Conservation (phyloP, 768 basidiomycete genomes). For the Leucocoprinus birnbaumii region DNA sequence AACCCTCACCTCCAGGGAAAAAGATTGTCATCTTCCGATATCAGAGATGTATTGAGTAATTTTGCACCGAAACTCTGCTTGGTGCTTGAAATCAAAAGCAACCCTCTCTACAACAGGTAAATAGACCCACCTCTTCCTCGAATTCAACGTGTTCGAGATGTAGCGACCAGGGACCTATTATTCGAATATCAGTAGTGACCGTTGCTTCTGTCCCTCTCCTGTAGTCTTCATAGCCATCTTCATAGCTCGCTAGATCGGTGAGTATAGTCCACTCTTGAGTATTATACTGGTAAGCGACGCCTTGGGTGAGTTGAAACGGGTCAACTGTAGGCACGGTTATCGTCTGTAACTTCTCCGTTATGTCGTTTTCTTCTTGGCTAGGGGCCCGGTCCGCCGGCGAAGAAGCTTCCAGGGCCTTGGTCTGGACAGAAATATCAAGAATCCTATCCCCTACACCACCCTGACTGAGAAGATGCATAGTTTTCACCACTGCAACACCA, state of each 20-base stretch:
- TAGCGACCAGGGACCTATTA: slow-evolving; percentile 53
- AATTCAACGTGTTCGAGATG: slow-evolving; percentile 48
- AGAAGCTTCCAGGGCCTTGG: slow-evolving; percentile 32
- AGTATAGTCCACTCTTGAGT: slow-evolving; percentile 39
- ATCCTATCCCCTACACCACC: slow-evolving; percentile 69
- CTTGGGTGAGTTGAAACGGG: slow-evolving; percentile 54
- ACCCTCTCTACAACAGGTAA: background rate
- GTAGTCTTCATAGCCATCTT: slow-evolving; percentile 50
- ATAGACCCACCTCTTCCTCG: slow-evolving; percentile 40
- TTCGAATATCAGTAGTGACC: slow-evolving; percentile 49
- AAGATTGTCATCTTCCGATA: slow-evolving; percentile 36
- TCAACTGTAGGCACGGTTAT: slow-evolving; percentile 64
- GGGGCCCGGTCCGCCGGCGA: slow-evolving; percentile 20
- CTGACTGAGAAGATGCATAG: slow-evolving; percentile 56
- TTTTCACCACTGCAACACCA: slow-evolving; percentile 55
- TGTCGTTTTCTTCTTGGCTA: slow-evolving; percentile 27
- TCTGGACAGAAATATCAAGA: slow-evolving; percentile 80
- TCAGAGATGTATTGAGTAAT: slow-evolving; percentile 52
- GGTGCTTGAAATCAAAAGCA: background rate
- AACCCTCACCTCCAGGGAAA: slow-evolving; percentile 49
- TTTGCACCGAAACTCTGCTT: slow-evolving; percentile 41
- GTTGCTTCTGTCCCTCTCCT: slow-evolving; percentile 52
- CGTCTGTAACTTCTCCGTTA: slow-evolving; percentile 65
- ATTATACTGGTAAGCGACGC: slow-evolving; percentile 50
- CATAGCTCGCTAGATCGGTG: slow-evolving; percentile 52